phyloP scores from a whole-genome alignment of 2,329 filamentous ascomycete genomes.

The Amesomyces nigricolor region DNA sequence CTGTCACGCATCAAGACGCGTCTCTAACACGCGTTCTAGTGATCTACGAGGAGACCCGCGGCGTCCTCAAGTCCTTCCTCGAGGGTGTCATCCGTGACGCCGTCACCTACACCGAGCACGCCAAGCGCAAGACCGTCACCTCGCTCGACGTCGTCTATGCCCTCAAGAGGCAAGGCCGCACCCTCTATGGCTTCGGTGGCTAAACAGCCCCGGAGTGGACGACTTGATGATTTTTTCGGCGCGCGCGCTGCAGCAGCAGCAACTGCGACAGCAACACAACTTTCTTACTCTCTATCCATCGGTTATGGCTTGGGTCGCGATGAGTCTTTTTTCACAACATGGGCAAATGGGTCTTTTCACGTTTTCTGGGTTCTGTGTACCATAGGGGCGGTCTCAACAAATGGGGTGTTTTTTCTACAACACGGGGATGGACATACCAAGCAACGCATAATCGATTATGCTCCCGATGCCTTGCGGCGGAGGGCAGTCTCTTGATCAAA shows the following conservation, averaged over 20 bases:
- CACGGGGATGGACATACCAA: conserved; percentile 13
- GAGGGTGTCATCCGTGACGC: conserved; percentile 71
- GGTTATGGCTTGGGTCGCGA: conserved; percentile 18
- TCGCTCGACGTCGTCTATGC: conserved; percentile 64
- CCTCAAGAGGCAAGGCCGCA: conserved; percentile 65
- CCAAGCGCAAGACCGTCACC: conserved; percentile 75
- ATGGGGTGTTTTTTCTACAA: conserved; percentile 6
- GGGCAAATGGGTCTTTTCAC: conserved; percentile 20
- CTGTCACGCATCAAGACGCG: background rate
- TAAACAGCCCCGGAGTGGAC: conserved; percentile 41
- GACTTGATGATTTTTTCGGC: conserved; percentile 10
- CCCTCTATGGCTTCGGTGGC: conserved; percentile 86
- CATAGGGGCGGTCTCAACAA: conserved; percentile 18
- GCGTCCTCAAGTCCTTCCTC: conserved; percentile 73
- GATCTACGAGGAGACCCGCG: conserved; percentile 75
- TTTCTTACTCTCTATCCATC: conserved; percentile 7
- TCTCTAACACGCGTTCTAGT: conserved; percentile 36
- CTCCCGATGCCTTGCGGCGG: background rate
- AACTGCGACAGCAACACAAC: background rate
- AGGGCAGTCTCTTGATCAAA: conserved; percentile 11
- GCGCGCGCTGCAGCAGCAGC: background rate
- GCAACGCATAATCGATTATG: conserved; percentile 17
- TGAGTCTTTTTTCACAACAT: conserved; percentile 16
- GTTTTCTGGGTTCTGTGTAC: conserved; percentile 19
- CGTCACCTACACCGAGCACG: conserved; percentile 74